These are phyloP conservation scores for Drechslerella coelobrocha DNA, from an alignment of 2,329 filamentous ascomycete species.

Conservation along the genomic window DNA sequence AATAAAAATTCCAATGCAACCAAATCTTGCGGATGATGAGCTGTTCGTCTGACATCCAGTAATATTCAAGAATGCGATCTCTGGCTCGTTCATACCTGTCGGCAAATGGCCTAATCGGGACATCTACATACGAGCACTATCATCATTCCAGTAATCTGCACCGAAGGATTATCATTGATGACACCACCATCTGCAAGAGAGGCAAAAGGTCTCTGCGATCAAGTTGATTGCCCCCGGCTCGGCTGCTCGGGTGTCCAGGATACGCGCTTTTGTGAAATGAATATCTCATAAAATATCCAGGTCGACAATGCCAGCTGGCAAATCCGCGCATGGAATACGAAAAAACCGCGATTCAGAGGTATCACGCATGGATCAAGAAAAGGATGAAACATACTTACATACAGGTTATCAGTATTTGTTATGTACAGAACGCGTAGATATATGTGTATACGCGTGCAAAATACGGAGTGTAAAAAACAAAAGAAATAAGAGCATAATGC, in stretches of 20 bases:
- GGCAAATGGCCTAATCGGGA: constrained; percentile 39
- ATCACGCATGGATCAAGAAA: constrained; percentile 35
- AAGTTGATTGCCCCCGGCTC: not conserved
- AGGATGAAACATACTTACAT: constrained; percentile 13
- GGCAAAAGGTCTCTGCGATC: constrained; percentile 11
- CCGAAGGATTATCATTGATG: constrained; percentile 46
- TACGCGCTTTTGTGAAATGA: constrained; percentile 5
- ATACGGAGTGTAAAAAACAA: too few relatives aligned
- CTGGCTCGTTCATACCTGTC: constrained; percentile 30
- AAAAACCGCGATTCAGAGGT: constrained; percentile 13
- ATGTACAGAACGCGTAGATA: constrained; percentile 35
- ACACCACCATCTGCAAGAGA: constrained; percentile 25
- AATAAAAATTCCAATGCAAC: constrained; percentile 11
- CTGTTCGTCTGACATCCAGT: constrained; percentile 14
- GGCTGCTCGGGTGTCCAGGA: not conserved
- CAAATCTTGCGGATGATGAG: constrained; percentile 20
- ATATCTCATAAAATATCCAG: not conserved
- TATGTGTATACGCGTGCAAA: constrained; percentile 8
- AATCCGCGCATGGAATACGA: constrained; percentile 27
- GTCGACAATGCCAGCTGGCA: not conserved
- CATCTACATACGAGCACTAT: constrained; percentile 44
- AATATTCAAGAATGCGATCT: constrained; percentile 19
- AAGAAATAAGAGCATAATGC: constrained; percentile 12
- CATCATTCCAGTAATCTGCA: constrained; percentile 37
- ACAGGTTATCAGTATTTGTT: constrained; percentile 18